Percentiles rank a stretch among this genome's conserved stretches.
Evolutionary conservation across 208 protist genomes (phyloP).

Genomic region (Crithidia sp.): DNA sequence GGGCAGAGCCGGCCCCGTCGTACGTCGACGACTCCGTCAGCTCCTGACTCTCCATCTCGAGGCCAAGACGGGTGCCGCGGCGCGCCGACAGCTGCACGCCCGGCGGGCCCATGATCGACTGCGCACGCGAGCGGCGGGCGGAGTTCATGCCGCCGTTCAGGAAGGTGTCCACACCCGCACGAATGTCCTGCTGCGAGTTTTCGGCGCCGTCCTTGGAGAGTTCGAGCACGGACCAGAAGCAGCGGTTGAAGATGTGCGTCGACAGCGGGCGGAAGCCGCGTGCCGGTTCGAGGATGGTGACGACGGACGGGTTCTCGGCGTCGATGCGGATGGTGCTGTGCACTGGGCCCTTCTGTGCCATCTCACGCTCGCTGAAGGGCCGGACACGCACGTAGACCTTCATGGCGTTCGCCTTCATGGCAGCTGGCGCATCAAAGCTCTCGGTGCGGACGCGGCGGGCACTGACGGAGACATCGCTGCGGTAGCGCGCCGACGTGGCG

Average conservation of each 20-base stretch:
- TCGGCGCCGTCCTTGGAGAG: constrained; percentile 1
- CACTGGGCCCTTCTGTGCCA: constrained; percentile 34
- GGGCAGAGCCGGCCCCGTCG: constrained; percentile 51
- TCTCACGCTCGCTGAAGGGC: constrained; percentile 86
- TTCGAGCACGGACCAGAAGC: constrained; percentile 84
- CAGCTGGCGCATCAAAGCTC: neutral
- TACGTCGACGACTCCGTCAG: neutral
- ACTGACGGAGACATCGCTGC: constrained; percentile 11
- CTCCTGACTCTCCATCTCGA: neutral
- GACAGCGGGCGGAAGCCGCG: constrained; percentile 58
- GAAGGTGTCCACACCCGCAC: constrained; percentile 9
- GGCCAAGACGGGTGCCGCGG: constrained; percentile 10
- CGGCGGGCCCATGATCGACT: constrained; percentile 22
- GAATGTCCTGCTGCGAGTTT: constrained; percentile 10
- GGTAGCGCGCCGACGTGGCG: neutral
- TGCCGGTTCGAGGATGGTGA: constrained; percentile 75
- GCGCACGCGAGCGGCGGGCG: constrained; percentile 34
- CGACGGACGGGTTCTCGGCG: constrained; percentile 63
- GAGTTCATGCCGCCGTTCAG: constrained; percentile 17
- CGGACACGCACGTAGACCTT: constrained; percentile 88
- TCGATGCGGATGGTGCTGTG: constrained; percentile 83
- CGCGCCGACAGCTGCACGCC: constrained; percentile 10
- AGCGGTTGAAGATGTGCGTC: constrained; percentile 76
- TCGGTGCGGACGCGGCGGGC: constrained; percentile 11
- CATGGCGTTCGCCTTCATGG: constrained; percentile 60